Evolutionary conservation across 163 green algal species (phyloP), one percentile per base, ranked within the genome.

Genomic region (Volvox carteri): DNA sequence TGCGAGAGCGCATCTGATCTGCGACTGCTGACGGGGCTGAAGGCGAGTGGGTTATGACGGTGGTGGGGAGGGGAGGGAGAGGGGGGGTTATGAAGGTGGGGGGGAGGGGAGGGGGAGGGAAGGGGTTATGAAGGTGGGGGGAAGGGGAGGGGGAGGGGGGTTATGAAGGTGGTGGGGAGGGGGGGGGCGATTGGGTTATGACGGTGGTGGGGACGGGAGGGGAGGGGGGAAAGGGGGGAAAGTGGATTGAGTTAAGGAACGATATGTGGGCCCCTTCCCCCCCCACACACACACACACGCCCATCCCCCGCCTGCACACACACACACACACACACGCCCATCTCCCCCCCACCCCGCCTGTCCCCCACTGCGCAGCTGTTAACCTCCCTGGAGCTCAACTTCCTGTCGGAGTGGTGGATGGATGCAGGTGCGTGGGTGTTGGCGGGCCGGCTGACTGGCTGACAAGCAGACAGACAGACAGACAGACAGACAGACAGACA

Each of bases 381-480:
- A 48, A 44, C 37, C 9, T 7, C 6, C 2, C 39, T 88, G 68
- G 83, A 62, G 35, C 83, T 88, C 4, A 74, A 88, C 37, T 88
- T 88, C 39, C 28, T 37, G 0, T 62, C 37, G 4, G 83, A 88
- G 67, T 88, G 83, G 83, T 88, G 83, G 83, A 44, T 88, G 25
- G 37, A 81, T 52, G 83, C 83, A 2, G 67, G 83, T 88, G 67
- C 16, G 78, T 9, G 28, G 42, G 19, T n/a, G n/a, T n/a, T n/a
- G n/a, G n/a, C n/a, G n/a, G n/a, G n/a, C n/a, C n/a, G n/a, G n/a
- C n/a, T n/a, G n/a, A n/a, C n/a, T n/a, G n/a, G n/a, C n/a, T n/a
- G n/a, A n/a, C n/a, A n/a, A n/a, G n/a, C n/a, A n/a, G n/a, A n/a
- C n/a, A n/a, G n/a, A n/a, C n/a, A n/a, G n/a, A n/a, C n/a, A n/a